phyloP scores from a whole-genome alignment of 1,284 basidiomycete genomes.

The Pseudozyma sp. region DNA sequence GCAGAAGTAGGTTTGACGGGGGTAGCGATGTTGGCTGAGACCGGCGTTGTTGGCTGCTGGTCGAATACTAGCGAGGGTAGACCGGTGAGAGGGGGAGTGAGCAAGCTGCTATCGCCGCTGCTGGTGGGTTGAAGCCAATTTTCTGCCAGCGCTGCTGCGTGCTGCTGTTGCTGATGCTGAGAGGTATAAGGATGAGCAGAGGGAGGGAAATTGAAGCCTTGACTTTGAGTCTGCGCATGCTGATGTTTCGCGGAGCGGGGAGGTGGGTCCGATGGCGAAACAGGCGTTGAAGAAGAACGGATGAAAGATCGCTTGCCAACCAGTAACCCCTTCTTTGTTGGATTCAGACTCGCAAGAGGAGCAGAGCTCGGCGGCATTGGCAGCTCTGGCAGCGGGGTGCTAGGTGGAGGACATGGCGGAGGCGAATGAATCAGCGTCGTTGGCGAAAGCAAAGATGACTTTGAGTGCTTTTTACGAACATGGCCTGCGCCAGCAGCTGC shows the following conservation, averaged over 20 bases:
- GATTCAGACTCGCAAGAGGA: neutral
- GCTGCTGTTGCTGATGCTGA: neutral
- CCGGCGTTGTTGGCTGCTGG: constrained; percentile 16
- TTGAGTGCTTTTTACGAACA: constrained; percentile 2
- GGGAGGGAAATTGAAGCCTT: neutral
- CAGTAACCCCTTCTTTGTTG: neutral
- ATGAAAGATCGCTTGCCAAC: constrained; percentile 10
- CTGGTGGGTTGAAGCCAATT: neutral
- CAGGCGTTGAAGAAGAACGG: constrained; percentile 19
- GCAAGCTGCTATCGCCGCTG: constrained; percentile 7
- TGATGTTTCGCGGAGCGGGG: neutral
- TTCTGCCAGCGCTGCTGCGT: neutral
- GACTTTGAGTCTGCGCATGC: constrained; percentile 10
- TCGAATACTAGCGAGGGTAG: constrained; percentile 8
- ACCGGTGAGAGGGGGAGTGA: constrained; percentile 22
- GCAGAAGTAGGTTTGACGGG: constrained; percentile 5
- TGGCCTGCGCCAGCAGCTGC: neutral
- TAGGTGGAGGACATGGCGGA: constrained; percentile 31
- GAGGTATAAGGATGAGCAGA: neutral
- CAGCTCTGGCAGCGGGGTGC: constrained; percentile 22
- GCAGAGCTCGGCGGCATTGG: constrained; percentile 15
- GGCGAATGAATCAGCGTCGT: constrained; percentile 14
- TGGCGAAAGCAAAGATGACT: constrained; percentile 4
- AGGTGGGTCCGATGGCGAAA: constrained; percentile 5
- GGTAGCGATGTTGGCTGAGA: constrained; percentile 12